Evolutionary conservation across 225 moss, liverwort and hornwort genomes (phyloP), one percentile per base, ranked within the genome.

Genomic region (Sphagnum tenellum): DNA sequence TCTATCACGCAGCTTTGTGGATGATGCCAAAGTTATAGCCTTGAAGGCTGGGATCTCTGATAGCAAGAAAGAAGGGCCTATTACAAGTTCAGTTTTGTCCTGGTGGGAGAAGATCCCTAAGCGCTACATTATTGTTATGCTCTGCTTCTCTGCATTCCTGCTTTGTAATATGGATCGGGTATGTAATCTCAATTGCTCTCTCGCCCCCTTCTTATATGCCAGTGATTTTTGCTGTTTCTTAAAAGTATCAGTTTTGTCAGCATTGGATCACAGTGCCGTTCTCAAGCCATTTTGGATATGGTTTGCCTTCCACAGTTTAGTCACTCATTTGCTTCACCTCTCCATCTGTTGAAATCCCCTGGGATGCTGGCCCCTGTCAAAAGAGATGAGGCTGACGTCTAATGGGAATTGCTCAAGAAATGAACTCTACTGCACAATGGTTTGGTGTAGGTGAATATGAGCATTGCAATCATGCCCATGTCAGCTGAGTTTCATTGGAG

Each of bases 151-250:
- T 55, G 90, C 98, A 45, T 98, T 98, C 68, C 86, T 98, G 65
- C 98, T 98, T 60, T 98, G 98, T 83, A 98, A 98, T 68, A 98
- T 98, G 98, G 98, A 98, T 80, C 81, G 98, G 71, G 90, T 90
- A 57, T 70, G 79, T 55, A 65, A 1, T 29, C 29, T 29, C 29
- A 29, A 29, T 1, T 29, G 29, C 29, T 29, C 29, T 29, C 29
- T 29, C 29, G 1, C 29, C 29, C 0, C 0, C 29, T 29, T 1
- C 29, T 29, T 29, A 29, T 29, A 29, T 29, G 29, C 29, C 29
- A 0, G 29, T 29, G 29, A 29, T 29, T 29, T 29, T 29, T 29
- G 29, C 29, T 29, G 29, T 29, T 29, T 29, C 29, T 29, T 29
- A 29, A 29, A 29, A 29, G 1, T 29, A 0, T 0, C 29, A 29